Conservation (phyloP, 1,284 basidiomycete species). For the Tilletia indica region DNA sequence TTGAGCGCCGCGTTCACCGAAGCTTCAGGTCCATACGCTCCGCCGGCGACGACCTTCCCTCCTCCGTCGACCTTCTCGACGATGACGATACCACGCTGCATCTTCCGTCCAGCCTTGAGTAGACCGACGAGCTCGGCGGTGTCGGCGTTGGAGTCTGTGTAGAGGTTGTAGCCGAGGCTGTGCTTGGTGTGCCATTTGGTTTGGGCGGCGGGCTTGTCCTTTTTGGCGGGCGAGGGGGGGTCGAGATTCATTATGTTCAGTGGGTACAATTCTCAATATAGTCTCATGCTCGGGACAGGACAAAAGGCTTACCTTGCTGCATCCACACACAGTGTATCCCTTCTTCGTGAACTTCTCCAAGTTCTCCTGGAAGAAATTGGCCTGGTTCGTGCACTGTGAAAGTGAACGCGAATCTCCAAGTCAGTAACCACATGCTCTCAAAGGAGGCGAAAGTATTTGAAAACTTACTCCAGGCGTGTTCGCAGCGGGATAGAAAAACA, state of each 20-base stretch:
- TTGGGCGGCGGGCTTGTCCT: constrained; percentile 7
- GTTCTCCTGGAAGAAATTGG: constrained; percentile 14
- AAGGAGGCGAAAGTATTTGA: neutral
- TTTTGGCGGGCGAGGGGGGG: too few relatives aligned
- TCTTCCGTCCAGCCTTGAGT: constrained; percentile 8
- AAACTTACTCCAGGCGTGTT: constrained; percentile 11
- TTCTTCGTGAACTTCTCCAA: constrained; percentile 1
- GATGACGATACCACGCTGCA: constrained; percentile 7
- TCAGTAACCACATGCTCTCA: too few relatives aligned
- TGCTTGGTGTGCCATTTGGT: constrained; percentile 17
- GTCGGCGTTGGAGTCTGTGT: neutral
- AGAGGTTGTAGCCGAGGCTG: neutral
- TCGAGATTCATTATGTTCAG: too few relatives aligned
- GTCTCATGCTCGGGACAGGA: neutral
- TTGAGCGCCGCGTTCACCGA: neutral
- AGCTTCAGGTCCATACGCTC: neutral
- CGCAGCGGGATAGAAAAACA: constrained; percentile 16
- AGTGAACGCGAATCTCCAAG: too few relatives aligned
- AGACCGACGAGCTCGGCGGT: constrained; percentile 11
- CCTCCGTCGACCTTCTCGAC: neutral
- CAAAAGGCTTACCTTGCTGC: neutral
- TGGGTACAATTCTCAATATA: too few relatives aligned
- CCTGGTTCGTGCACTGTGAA: constrained; percentile 14
- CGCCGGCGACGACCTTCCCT: neutral
- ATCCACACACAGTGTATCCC: constrained; percentile 8